Conservation (phyloP, 257 asterid genomes). For the Lycium ferocissimum region DNA sequence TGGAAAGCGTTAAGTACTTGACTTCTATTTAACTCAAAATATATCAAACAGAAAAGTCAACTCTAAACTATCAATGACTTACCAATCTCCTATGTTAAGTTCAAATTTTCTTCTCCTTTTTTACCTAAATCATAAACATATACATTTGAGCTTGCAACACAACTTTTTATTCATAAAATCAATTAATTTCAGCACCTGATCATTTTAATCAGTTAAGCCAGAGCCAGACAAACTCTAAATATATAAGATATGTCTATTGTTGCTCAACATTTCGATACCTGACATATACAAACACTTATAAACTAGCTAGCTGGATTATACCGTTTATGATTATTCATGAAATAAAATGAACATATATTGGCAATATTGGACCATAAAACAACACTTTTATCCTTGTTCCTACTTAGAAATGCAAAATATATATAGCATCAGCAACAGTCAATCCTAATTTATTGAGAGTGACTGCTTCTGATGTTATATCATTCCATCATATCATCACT, state of each 20-base stretch:
- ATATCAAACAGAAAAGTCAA: constrained; percentile 23
- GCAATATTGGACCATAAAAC: background rate
- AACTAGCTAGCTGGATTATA: constrained; percentile 15
- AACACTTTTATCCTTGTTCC: background rate
- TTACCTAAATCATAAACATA: background rate
- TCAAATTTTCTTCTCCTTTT: background rate
- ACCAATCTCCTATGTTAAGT: background rate
- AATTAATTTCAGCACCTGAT: background rate
- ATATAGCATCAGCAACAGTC: constrained; percentile 47
- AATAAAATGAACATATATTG: background rate
- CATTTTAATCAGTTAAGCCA: background rate
- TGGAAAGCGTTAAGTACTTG: background rate
- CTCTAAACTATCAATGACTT: background rate
- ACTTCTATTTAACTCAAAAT: background rate
- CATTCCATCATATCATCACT: background rate
- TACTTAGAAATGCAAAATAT: constrained; percentile 32
- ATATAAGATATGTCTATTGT: no score
- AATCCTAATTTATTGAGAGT: constrained; percentile 35
- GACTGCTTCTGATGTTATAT: constrained; percentile 49
- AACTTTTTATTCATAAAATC: background rate
- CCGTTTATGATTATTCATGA: background rate
- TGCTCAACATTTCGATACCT: no score
- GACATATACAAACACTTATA: background rate
- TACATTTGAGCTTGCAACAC: no score
- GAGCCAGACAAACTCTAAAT: background rate